These are phyloP conservation scores for Clitoria ternatea DNA, from an alignment of 306 rosid species.

Conservation along the genomic window DNA sequence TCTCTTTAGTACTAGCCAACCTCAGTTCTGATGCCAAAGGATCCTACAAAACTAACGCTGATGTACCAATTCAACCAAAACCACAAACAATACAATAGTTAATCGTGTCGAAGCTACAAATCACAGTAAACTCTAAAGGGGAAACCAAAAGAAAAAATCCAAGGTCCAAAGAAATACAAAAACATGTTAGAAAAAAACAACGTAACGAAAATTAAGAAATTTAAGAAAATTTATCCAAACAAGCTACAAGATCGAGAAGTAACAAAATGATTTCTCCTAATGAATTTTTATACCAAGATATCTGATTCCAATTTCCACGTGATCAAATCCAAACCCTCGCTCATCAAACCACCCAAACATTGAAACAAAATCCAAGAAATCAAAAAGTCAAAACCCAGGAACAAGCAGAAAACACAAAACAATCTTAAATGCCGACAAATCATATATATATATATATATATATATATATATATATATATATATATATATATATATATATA, in stretches of 20 bases:
- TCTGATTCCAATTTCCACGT: not conserved
- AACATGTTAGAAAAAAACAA: not conserved
- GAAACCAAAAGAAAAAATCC: not conserved
- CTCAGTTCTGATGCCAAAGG: not conserved
- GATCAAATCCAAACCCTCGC: not conserved
- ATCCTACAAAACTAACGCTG: constrained; percentile 6
- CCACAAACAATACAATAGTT: constrained; percentile 4
- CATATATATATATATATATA: no score
- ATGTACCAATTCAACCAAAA: not conserved
- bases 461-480: no score
- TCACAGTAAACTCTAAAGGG: no score
- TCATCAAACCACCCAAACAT: not conserved
- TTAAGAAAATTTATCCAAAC: not conserved
- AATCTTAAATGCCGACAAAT: not conserved
- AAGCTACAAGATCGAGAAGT: not conserved
- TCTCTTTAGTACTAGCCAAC: not conserved
- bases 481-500: no score
- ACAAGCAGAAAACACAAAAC: not conserved
- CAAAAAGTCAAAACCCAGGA: not conserved
- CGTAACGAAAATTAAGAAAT: no score
- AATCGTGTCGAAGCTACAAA: no score
- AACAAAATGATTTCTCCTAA: not conserved
- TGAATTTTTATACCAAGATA: not conserved
- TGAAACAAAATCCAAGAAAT: not conserved
- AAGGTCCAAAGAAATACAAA: not conserved